These are phyloP conservation scores for Gracilaria vermiculophylla DNA, from an alignment of 23 red algal genomes.

Conservation along the genomic window DNA sequence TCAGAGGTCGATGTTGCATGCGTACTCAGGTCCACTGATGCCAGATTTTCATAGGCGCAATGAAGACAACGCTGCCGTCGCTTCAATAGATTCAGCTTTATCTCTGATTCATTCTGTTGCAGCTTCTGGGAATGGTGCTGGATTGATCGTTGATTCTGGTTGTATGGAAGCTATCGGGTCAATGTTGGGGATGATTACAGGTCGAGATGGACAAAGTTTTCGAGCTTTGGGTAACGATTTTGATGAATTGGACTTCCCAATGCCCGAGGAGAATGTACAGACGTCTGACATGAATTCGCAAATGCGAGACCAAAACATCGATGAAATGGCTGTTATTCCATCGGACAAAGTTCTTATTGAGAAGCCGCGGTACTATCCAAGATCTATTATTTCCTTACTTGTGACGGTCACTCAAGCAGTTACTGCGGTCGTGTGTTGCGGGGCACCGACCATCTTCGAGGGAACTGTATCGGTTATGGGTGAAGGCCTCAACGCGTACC, in stretches of 20 bases:
- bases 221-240: neutral
- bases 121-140: constrained; percentile 25
- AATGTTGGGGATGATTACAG: constrained; percentile 11
- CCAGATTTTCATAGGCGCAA: neutral
- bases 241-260: neutral
- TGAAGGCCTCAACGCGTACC: constrained; percentile 9
- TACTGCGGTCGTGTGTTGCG: constrained; percentile 26
- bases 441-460: neutral
- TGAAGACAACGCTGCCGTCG: constrained; percentile 7
- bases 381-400: constrained; percentile 6
- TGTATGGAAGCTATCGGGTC: constrained; percentile 38
- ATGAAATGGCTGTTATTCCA: neutral
- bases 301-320: neutral
- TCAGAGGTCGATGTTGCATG: neutral
- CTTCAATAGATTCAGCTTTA: constrained; percentile 12
- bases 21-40: neutral
- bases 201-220: constrained; percentile 12
- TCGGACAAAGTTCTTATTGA: neutral
- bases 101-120: constrained; percentile 53
- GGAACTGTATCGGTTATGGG: neutral
- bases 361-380: neutral
- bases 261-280: neutral
- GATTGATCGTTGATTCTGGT: constrained; percentile 27
- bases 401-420: neutral
- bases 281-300: neutral